These are phyloP conservation scores for Pichia scutulata DNA, from an alignment of 805 yeast species.

Conservation along the genomic window DNA sequence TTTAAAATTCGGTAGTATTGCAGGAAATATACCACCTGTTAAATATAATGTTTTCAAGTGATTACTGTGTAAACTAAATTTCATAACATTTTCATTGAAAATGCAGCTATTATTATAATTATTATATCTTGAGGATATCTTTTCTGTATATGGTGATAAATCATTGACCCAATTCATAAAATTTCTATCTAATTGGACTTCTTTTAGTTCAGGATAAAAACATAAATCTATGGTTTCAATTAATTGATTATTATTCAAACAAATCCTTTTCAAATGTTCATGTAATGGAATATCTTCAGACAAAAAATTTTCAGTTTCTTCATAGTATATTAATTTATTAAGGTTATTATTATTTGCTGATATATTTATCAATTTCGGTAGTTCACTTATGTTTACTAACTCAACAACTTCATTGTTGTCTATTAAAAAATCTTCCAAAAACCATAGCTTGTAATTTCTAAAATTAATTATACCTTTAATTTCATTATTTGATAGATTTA, in stretches of 20 bases:
- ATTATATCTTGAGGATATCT: slow-evolving; percentile 34
- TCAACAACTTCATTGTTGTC: slow-evolving; percentile 34
- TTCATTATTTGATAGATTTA: slow-evolving; percentile 37
- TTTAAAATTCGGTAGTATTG: slow-evolving; percentile 2
- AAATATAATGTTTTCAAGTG: slow-evolving; percentile 32
- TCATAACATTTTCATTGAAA: slow-evolving; percentile 18
- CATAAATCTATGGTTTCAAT: slow-evolving; percentile 20
- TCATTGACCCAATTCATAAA: slow-evolving; percentile 22
- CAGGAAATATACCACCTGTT: slow-evolving; percentile 19
- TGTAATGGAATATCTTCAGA: slow-evolving; percentile 30
- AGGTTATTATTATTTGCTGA: slow-evolving; percentile 37
- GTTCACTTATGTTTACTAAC: slow-evolving; percentile 30
- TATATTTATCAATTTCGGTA: slow-evolving; percentile 32
- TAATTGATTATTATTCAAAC: slow-evolving; percentile 7
- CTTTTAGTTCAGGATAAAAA: slow-evolving; percentile 33
- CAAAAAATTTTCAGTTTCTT: slow-evolving; percentile 16
- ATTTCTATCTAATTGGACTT: slow-evolving; percentile 38
- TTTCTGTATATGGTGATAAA: slow-evolving; percentile 32
- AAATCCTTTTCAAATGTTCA: slow-evolving; percentile 6
- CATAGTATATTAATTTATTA: slow-evolving; percentile 16
- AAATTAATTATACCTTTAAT: slow-evolving; percentile 35
- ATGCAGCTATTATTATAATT: slow-evolving; percentile 6
- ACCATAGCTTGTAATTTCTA: slow-evolving; percentile 26
- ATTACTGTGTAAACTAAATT: slow-evolving; percentile 9
- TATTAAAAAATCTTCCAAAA: slow-evolving; percentile 37